Base-by-base conservation (phyloP, 306 rosid genomes). In the Cyclanthera cordifolia region DNA sequence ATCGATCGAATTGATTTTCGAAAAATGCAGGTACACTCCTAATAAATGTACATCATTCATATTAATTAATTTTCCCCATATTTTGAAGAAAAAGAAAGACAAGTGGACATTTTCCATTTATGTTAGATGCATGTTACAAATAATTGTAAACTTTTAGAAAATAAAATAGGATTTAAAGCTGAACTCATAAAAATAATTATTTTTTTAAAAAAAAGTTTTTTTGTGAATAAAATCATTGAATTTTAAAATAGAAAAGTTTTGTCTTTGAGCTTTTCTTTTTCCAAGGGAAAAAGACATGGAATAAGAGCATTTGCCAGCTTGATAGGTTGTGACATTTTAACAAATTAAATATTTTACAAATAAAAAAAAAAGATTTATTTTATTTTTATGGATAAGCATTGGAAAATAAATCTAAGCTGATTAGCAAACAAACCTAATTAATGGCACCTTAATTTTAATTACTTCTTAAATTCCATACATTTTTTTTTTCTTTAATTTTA, bases 341-440 rank as follows among this genome's bases (percentile, higher is more conserved):
- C 69, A 0, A 61, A 63, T 63, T 2, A 39, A 63, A 58, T 58
- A 63, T 10, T 43, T 63, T 39, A 0, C 27, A n/a, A n/a, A n/a
- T 28, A 28, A 61, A 61, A 61, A 37, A 60, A 0, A 34, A 8
- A 10, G 6, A 3, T 61, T 61, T 12, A 20, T 4, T 37, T 34
- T 60, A 59, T 59, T 17, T 17, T 19, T 9, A 61, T 61, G 68
- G 67, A 60, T 60, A 60, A 60, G 67, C 15, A 37, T 60, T 58
- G 24, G 67, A 47, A 47, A 59, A 59, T 59, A 59, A 59, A 8
- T 15, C 1, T 6, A 7, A 7, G 0, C 47, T 59, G 2, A 32
- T 59, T 61, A 61, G 10, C 49, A 60, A 60, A 37, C 68, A 56
- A 56, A 56, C 0, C n/a, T 15, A 61, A 19, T n/a, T n/a, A n/a